Percentiles rank a stretch among this genome's conserved stretches.
Evolutionary conservation across 73 alveolate genomes (phyloP).

Genomic region (Paramecium tetraurelia): DNA sequence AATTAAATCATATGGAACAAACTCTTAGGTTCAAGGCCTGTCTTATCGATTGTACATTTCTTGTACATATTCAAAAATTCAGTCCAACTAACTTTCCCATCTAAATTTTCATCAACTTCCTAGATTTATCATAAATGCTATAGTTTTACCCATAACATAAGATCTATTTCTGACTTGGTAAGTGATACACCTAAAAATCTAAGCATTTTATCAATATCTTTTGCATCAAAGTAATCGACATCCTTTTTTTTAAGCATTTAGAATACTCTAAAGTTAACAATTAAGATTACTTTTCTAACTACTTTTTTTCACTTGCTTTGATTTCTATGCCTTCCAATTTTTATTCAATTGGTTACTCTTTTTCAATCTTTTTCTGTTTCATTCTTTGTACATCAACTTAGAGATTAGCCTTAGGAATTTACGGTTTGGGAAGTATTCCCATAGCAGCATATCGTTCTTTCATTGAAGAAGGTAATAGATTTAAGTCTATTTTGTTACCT

Average conservation of each 20-base stretch:
- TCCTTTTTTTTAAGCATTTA: conserved; percentile 1
- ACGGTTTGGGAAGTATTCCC: conserved; percentile 37
- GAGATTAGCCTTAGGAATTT: background rate
- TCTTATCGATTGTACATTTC: conserved; percentile 84
- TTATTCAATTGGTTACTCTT: conserved; percentile 55
- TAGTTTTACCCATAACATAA: conserved; percentile 75
- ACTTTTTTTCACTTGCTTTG: conserved; percentile 49
- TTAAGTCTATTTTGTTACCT: background rate
- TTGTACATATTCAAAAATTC: conserved; percentile 95
- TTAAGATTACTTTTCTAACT: conserved; percentile 41
- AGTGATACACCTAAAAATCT: conserved; percentile 65
- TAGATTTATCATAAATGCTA: conserved; percentile 51
- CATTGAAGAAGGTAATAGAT: conserved; percentile 36
- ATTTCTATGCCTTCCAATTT: conserved; percentile 54
- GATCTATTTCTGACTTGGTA: conserved; percentile 81
- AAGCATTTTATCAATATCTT: conserved; percentile 61
- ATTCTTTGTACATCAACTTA: conserved; percentile 50
- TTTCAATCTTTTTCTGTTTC: conserved; percentile 61
- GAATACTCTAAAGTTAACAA: conserved; percentile 23
- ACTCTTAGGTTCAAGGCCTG: conserved; percentile 96
- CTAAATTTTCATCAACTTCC: conserved; percentile 97
- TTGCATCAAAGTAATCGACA: conserved; percentile 20
- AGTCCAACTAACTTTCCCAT: conserved; percentile 85
- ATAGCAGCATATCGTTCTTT: conserved; percentile 47
- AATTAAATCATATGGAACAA: conserved; percentile 95